phyloP scores from a whole-genome alignment of 345 rosid species.

The Draba incana region DNA sequence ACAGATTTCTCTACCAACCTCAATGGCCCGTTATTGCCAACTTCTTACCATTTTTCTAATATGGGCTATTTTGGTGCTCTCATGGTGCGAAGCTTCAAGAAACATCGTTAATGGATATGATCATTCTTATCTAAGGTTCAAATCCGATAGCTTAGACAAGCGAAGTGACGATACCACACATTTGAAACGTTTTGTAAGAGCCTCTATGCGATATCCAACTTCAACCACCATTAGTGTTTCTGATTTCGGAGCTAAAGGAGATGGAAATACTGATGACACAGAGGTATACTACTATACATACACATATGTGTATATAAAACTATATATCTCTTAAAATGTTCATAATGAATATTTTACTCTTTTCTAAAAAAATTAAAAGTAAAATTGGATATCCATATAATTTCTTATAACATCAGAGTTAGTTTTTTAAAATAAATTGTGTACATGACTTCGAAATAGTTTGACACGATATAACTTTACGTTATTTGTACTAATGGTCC shows the following conservation, averaged over 20 bases:
- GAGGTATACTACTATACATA: slow-evolving; percentile 44
- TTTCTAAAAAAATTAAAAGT: no score
- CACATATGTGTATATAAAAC: neutral
- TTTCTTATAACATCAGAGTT: neutral
- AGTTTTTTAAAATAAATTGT: neutral
- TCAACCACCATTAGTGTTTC: slow-evolving; percentile 44
- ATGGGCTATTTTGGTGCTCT: slow-evolving; percentile 24
- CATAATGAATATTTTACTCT: neutral
- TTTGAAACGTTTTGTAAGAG: slow-evolving; percentile 26
- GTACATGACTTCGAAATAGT: neutral
- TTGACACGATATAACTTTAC: neutral
- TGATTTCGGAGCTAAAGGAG: slow-evolving; percentile 64
- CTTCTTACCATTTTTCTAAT: slow-evolving; percentile 18
- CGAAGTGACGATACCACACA: slow-evolving; percentile 11
- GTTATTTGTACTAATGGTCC: slow-evolving; percentile 22
- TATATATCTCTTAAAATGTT: no score
- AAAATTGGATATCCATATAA: neutral
- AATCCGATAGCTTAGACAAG: slow-evolving; percentile 38
- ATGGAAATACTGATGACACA: slow-evolving; percentile 58
- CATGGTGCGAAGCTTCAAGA: slow-evolving; percentile 35
- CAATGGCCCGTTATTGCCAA: slow-evolving; percentile 32
- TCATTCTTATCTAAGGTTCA: slow-evolving; percentile 29
- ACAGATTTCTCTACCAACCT: slow-evolving; percentile 12
- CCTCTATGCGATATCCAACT: slow-evolving; percentile 3
- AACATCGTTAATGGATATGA: slow-evolving; percentile 31